These are phyloP conservation scores for Dictyophora rubrovolvata DNA, from an alignment of 768 basidiomycete genomes.

Conservation along the genomic window DNA sequence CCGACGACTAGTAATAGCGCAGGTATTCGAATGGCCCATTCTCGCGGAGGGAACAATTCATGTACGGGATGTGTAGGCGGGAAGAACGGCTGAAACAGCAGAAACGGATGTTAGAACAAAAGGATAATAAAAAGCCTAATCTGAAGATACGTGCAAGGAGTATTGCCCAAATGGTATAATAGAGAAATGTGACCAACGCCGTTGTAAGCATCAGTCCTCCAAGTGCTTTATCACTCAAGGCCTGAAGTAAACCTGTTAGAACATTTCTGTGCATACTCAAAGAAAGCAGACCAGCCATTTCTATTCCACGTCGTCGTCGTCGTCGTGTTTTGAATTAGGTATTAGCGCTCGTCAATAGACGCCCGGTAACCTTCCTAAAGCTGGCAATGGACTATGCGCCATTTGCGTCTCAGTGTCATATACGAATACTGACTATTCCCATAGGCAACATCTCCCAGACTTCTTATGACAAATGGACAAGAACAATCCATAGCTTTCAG, in stretches of 20 bases:
- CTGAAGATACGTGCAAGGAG: constrained; percentile 53
- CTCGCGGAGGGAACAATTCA: constrained; percentile 70
- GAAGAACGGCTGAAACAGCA: constrained; percentile 66
- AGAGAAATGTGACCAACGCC: constrained; percentile 68
- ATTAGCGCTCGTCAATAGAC: background rate
- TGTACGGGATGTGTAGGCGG: constrained; percentile 66
- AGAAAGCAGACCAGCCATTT: background rate
- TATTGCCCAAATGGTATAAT: constrained; percentile 90
- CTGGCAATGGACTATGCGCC: constrained; percentile 19
- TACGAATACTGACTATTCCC: constrained; percentile 78
- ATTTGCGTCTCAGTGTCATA: constrained; percentile 77
- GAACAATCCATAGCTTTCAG: constrained; percentile 65
- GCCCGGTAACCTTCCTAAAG: background rate
- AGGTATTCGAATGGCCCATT: constrained; percentile 88
- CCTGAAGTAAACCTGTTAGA: constrained; percentile 34
- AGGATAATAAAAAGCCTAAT: constrained; percentile 3
- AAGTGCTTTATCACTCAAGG: constrained; percentile 67
- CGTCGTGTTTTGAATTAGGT: background rate
- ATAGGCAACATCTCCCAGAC: constrained; percentile 62
- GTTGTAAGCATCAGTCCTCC: constrained; percentile 73
- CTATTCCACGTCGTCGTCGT: background rate
- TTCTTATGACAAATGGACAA: constrained; percentile 65
- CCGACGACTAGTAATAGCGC: constrained; percentile 75
- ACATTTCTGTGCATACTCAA: background rate
- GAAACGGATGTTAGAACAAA: constrained; percentile 7